Evolutionary conservation across 2,329 filamentous ascomycete species (phyloP), one percentile per base, ranked within the genome.

Genomic region (Hyphodiscus sp.): DNA sequence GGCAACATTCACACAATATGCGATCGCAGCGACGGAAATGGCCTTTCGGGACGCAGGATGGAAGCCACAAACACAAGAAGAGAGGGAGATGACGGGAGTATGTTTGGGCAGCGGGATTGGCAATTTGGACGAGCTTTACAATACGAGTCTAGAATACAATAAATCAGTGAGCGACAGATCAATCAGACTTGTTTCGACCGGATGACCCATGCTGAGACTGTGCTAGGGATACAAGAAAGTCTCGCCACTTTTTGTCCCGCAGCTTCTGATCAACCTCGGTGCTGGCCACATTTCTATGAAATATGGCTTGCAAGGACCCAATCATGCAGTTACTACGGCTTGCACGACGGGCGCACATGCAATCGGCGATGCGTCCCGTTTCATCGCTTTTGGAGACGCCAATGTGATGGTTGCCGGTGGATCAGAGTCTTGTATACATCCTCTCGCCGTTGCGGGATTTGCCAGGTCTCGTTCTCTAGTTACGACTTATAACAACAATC

Each of bases 361-460:
- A 1, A 85, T 99, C 48, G 94, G 92, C 18, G 94, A 99, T 69
- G 94, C 94, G 6, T 85, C 88, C n/a, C 83, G 92, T 18, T 89
- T 96, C 68, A 92, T 99, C 57, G 82, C 86, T n/a, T 85, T 85
- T 65, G 91, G 91, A 7, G 92, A 97, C 68, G 92, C 92, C 45
- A 81, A 96, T 69, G 86, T 97, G 51, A 97, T 99, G 91, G 73
- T 99, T 9, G 91, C 94, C n/a, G 94, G 94, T 43, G 92, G 92
- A 26, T 83, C 92, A 9, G 94, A 99, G 71, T 91, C 92, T 0
- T 99, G 94, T 69, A 92, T 99, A 52, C 92, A 99, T 67, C 94
- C 94, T 10, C 77, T 99, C 44, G 89, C 92, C 1, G 87, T 97
- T 61, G 89, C 91, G 7, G 94, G 92, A 7, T 99, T 99, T 66